Percentiles rank a stretch among this genome's conserved stretches.
Conservation (phyloP, 2,329 filamentous ascomycete genomes). For the Balansia obtecta region DNA sequence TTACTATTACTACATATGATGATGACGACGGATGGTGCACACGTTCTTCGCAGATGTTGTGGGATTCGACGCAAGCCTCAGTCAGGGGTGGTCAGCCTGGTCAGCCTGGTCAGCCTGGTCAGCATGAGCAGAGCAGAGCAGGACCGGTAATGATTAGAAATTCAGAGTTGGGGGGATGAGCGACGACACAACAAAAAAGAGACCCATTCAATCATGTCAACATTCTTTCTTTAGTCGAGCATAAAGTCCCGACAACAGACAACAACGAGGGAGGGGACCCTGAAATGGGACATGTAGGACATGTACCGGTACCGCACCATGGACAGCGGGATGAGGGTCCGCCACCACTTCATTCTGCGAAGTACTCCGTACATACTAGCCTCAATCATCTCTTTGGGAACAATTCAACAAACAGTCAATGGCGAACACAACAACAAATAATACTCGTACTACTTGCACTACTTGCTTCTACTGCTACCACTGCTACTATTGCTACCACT, state of each 20-base stretch:
- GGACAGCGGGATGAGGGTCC: neutral
- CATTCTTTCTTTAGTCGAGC: neutral
- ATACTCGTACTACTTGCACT: too few species aligned
- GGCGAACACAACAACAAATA: neutral
- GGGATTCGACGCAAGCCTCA: neutral
- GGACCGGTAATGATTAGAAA: too few species aligned
- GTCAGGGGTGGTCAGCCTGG: neutral
- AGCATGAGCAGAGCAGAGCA: too few species aligned
- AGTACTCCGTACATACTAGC: too few species aligned
- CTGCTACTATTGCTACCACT: too few species aligned
- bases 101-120: too few species aligned
- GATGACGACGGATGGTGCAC: neutral
- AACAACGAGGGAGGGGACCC: neutral
- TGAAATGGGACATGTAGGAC: neutral
- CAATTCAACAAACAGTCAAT: slow-evolving; percentile 5
- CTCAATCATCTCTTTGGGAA: neutral
- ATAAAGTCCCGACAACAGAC: slow-evolving; percentile 3
- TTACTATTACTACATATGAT: neutral
- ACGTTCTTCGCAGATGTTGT: neutral
- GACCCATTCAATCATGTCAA: neutral
- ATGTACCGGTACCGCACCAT: neutral
- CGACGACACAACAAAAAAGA: neutral
- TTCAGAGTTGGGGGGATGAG: too few species aligned
- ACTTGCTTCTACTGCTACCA: too few species aligned
- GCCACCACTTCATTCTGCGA: neutral